phyloP scores from a whole-genome alignment of 257 asterid genomes.

The Solanum sitiens region DNA sequence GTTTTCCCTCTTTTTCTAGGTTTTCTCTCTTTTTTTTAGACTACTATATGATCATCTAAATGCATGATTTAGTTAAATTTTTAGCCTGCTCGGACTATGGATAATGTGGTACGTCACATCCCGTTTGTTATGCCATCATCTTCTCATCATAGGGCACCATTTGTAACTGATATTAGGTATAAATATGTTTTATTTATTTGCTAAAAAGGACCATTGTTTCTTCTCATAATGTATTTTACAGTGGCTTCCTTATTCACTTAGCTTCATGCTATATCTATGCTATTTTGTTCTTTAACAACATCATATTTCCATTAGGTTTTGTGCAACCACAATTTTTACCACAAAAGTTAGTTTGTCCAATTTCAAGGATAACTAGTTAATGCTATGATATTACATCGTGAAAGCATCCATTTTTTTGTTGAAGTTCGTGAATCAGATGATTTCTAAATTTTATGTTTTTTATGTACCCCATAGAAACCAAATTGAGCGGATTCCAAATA shows the following conservation, averaged over 20 bases:
- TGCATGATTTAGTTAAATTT: neutral
- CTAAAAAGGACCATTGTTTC: neutral
- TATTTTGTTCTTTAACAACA: neutral
- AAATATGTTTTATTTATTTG: neutral
- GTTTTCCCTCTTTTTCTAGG: too few relatives aligned
- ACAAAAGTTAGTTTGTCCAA: neutral
- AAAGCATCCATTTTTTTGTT: too few relatives aligned
- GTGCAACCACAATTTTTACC: neutral
- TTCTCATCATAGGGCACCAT: neutral
- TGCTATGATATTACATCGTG: neutral
- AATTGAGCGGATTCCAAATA: neutral
- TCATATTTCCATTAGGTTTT: neutral
- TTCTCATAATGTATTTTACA: neutral
- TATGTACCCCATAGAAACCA: neutral
- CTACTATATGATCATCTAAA: neutral
- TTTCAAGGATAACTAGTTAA: neutral
- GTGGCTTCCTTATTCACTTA: neutral
- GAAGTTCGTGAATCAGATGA: neutral
- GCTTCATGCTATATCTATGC: neutral
- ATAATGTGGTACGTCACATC: neutral
- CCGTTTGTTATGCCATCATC: neutral
- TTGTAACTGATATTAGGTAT: neutral
- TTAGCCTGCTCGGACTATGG: neutral
- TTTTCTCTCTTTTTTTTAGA: too few relatives aligned
- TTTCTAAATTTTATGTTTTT: too few relatives aligned